A percentile compares a stretch with the other conserved stretches of the same genome.
Evolutionary conservation across 2,329 filamentous ascomycete genomes (phyloP).

Genomic region (Pyrenophora seminiperda): DNA sequence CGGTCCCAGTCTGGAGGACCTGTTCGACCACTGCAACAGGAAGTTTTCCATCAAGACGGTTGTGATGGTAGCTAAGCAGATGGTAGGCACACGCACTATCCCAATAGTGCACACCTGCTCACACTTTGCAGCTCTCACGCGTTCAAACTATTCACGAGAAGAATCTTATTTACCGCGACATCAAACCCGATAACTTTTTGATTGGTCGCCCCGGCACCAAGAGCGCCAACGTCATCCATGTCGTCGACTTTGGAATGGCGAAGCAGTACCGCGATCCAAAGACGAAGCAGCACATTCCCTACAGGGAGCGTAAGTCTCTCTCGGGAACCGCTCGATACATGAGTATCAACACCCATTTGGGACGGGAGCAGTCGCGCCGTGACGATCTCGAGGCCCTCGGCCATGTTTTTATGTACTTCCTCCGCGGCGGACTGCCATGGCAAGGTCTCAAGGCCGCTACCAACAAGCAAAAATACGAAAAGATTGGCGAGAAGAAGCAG

Average conservation of each 20-base stretch:
- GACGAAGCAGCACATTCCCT: slow-evolving; percentile 98
- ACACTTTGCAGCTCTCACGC: slow-evolving; percentile 70
- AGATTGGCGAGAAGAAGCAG: slow-evolving; percentile 99
- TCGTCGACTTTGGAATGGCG: slow-evolving; percentile 99
- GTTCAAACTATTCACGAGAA: slow-evolving; percentile 97
- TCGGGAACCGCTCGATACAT: slow-evolving; percentile 98
- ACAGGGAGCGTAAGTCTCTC: slow-evolving; percentile 93
- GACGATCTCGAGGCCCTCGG: slow-evolving; percentile 90
- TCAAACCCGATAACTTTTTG: slow-evolving; percentile 99
- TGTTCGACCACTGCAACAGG: slow-evolving; percentile 96
- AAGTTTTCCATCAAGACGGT: slow-evolving; percentile 97
- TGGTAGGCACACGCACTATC: slow-evolving; percentile 64
- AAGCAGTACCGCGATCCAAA: slow-evolving; percentile 99
- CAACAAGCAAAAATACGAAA: slow-evolving; percentile 98
- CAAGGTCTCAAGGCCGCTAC: slow-evolving; percentile 71
- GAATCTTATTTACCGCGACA: slow-evolving; percentile 98
- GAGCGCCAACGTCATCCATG: slow-evolving; percentile 96
- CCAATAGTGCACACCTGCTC: slow-evolving; percentile 5
- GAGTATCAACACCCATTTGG: slow-evolving; percentile 99
- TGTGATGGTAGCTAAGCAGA: slow-evolving; percentile 99
- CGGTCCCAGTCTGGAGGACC: slow-evolving; percentile 90
- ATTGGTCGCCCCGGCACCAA: slow-evolving; percentile 92
- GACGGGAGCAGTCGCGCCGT: slow-evolving; percentile 91
- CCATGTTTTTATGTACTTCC: slow-evolving; percentile 73
- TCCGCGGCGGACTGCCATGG: slow-evolving; percentile 69